Percentiles rank a stretch among this genome's conserved stretches.
These are phyloP conservation scores for Trichoderma simmonsii DNA, from an alignment of 2,329 filamentous ascomycete species.

Conservation along the genomic window DNA sequence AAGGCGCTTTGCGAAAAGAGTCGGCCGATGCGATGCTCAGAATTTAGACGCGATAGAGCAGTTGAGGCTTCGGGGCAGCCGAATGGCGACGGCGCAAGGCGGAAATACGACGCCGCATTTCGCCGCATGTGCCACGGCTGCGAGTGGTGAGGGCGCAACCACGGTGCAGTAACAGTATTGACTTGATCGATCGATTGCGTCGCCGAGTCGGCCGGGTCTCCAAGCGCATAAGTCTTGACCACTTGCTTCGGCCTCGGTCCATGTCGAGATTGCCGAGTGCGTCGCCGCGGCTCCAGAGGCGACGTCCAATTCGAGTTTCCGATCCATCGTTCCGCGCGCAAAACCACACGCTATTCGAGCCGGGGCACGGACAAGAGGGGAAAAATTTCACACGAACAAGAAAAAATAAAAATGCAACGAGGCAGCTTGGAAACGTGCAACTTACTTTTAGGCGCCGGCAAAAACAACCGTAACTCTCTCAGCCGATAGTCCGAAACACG, in stretches of 20 bases:
- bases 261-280: constrained; percentile 8
- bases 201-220: neutral
- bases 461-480: constrained; percentile 44
- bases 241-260: neutral
- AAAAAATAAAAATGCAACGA: constrained; percentile 22
- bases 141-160: neutral
- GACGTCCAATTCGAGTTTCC: constrained; percentile 12
- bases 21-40: neutral
- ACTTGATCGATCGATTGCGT: constrained; percentile 8
- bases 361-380: constrained; percentile 25
- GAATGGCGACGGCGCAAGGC: constrained; percentile 4
- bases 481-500: constrained; percentile 44
- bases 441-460: constrained; percentile 55
- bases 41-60: neutral
- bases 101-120: constrained; percentile 11
- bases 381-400: constrained; percentile 19
- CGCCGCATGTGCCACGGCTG: neutral
- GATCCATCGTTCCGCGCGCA: constrained; percentile 18
- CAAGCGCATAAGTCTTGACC: neutral
- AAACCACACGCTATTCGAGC: constrained; percentile 13
- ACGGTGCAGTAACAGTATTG: neutral
- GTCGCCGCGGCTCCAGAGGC: constrained; percentile 21
- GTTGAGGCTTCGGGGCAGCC: neutral
- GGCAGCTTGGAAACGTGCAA: constrained; percentile 27
- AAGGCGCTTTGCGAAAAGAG: neutral